Conservation (phyloP, 306 rosid genomes). For the Dalbergia cochinchinensis region DNA sequence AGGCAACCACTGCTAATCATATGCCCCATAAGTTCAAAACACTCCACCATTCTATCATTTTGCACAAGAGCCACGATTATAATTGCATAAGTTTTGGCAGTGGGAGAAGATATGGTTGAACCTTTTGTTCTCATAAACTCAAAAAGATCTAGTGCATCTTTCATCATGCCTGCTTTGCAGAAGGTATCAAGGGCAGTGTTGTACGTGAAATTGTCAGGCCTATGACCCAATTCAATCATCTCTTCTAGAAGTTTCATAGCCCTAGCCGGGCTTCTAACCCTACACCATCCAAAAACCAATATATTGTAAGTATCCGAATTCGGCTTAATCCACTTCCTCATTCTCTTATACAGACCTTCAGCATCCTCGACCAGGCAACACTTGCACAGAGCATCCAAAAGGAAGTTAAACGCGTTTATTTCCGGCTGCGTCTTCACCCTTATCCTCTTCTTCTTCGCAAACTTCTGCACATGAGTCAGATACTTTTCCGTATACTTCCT, state of each 20-base stretch:
- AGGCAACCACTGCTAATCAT: conserved; percentile 88
- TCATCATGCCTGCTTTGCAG: conserved; percentile 81
- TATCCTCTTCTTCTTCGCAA: conserved; percentile 85
- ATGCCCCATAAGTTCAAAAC: conserved; percentile 65
- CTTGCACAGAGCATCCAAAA: conserved; percentile 86
- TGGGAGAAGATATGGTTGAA: conserved; percentile 81
- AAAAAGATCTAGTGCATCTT: conserved; percentile 76
- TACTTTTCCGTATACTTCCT: conserved; percentile 75
- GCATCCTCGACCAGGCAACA: conserved; percentile 87
- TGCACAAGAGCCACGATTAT: conserved; percentile 78
- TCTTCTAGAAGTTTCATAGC: conserved; percentile 82
- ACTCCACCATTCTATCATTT: conserved; percentile 79
- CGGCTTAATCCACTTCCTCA: conserved; percentile 70
- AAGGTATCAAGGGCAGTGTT: conserved; percentile 84
- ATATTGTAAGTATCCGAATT: conserved; percentile 73
- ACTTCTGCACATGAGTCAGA: conserved; percentile 82
- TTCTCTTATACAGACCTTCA: conserved; percentile 68
- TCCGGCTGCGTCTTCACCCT: conserved; percentile 85
- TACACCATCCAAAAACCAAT: conserved; percentile 92
- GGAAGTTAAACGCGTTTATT: conserved; percentile 81
- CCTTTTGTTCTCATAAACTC: conserved; percentile 90
- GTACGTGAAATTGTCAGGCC: conserved; percentile 86
- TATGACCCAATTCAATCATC: conserved; percentile 73
- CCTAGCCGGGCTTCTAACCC: conserved; percentile 84
- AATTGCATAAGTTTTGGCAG: conserved; percentile 79